Evolutionary conservation across 768 basidiomycete species (phyloP), one percentile per base, ranked within the genome.

Genomic region (Hortiboletus flavorubellus): DNA sequence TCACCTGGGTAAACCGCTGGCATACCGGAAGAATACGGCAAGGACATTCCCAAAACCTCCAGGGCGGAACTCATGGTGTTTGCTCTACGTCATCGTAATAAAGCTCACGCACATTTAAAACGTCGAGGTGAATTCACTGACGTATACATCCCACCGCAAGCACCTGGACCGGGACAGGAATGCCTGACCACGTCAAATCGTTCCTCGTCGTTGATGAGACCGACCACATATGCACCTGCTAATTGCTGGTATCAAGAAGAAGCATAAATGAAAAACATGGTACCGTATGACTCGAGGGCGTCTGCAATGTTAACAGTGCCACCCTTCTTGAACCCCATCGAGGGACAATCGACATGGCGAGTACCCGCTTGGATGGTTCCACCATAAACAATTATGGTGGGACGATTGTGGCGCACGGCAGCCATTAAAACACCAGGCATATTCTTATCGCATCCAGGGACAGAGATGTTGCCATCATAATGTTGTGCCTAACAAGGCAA

Each of bases 391-490:
- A 93, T 87, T 64, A 94, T 83, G 2, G 92, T 93, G 2, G 92
- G 92, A 7, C 91, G 81, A 66, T 94, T 93, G 73, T 92, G 87
- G 49, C 92, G 84, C 38, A 77, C 87, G 1, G 91, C 91, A 15
- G 92, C 92, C 66, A 94, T 91, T 53, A 92, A 77, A 66, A 87
- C 89, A 16, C 90, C 92, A 9, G 91, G 91, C 92, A 93, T 93
- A 66, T 93, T 93, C 75, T 93, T 93, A 72, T 93, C 91, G 60
- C 91, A 93, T 53, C 91, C 91, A 16, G 92, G 92, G 50, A 93
- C 79, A 6, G 88, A 83, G 61, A 93, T 91, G 64, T 92, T 91
- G 12, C 83, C 91, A 57, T 94, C 92, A 62, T 93, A 93, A 64
- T 91, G 84, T 75, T 93, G 91, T 21, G 90, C 89, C 89, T 89